Evolutionary conservation across 495 filamentous ascomycete species (phyloP).

Genomic region (Tuber indicum): DNA sequence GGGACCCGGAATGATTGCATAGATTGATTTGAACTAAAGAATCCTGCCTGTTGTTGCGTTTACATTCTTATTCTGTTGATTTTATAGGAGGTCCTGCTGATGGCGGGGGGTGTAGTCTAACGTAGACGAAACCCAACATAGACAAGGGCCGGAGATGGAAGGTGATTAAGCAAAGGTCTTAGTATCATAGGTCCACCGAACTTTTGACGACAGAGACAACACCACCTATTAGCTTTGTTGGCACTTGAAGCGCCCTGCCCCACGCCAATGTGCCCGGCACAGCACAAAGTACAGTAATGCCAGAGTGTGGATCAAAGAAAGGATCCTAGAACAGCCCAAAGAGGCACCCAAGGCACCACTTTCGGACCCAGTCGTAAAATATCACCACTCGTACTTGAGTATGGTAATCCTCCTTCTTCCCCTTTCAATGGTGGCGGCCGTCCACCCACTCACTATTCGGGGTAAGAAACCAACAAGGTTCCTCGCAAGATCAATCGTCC

Average conservation of each 20-base stretch:
- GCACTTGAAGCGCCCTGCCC: no score
- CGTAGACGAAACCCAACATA: background rate
- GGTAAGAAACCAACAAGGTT: background rate
- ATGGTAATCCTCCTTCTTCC: no score
- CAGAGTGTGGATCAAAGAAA: no score
- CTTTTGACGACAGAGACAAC: background rate
- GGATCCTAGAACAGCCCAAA: no score
- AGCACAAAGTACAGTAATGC: no score
- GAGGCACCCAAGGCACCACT: no score
- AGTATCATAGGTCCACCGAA: no score
- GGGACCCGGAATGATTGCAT: background rate
- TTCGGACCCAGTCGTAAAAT: background rate
- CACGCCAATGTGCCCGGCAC: no score
- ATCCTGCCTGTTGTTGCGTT: background rate
- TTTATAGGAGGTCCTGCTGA: background rate
- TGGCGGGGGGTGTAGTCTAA: background rate
- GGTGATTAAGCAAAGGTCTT: background rate
- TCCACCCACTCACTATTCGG: background rate
- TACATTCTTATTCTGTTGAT: background rate
- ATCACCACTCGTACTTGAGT: background rate
- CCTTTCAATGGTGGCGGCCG: background rate
- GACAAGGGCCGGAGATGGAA: background rate
- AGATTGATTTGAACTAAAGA: background rate
- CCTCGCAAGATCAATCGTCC: background rate
- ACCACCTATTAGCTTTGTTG: background rate